Evolutionary conservation across 169 alveolate species (phyloP).

Genomic region (Plasmodium cynomolgi): DNA sequence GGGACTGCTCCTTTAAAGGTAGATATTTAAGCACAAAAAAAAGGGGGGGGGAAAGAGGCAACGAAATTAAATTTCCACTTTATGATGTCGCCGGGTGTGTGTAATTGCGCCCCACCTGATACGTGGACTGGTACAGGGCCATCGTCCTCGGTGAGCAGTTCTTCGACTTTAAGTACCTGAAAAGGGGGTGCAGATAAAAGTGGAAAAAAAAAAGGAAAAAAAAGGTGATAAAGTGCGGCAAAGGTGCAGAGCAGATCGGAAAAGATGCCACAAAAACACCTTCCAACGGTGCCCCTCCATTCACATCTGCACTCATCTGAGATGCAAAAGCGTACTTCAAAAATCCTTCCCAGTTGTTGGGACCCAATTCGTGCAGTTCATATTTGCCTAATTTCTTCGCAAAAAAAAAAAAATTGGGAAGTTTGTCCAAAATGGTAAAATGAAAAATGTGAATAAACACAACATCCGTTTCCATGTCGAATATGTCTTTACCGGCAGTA

Average conservation of each 20-base stretch:
- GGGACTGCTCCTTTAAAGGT: not conserved
- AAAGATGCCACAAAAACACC: not conserved
- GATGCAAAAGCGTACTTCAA: constrained; percentile 44
- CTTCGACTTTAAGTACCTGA: constrained; percentile 76
- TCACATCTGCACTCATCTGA: not conserved
- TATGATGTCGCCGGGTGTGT: not conserved
- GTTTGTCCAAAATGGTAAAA: not conserved
- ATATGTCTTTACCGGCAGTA: constrained; percentile 15
- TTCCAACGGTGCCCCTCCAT: not conserved
- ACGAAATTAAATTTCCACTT: not conserved
- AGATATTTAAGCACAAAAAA: not conserved
- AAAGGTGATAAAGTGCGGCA: not conserved
- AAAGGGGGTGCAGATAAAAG: not conserved
- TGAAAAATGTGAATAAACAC: not conserved
- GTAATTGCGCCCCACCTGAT: constrained; percentile 65
- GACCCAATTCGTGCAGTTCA: constrained; percentile 61
- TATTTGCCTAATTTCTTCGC: constrained; percentile 58
- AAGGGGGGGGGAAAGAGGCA: not conserved
- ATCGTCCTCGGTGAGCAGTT: constrained; percentile 81
- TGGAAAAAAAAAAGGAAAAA: not conserved
- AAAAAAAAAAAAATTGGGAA: constrained; percentile 21
- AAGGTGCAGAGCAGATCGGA: not conserved
- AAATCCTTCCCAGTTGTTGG: constrained; percentile 63
- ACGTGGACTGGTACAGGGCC: constrained; percentile 81
- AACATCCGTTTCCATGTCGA: not conserved